Conservation (phyloP, 345 rosid genomes). For the Clarkia xantiana region DNA sequence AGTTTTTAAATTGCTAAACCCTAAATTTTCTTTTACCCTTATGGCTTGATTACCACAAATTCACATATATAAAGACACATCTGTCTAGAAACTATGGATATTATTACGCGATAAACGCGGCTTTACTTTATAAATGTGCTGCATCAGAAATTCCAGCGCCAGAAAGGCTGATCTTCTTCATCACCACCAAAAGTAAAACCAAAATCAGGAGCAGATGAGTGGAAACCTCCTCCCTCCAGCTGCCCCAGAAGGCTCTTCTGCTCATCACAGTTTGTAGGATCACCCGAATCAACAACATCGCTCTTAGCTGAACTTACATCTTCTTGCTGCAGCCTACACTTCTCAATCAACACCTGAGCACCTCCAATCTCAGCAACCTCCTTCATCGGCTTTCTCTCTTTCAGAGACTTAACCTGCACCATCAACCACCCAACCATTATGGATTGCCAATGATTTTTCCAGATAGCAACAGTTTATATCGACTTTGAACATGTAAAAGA, state of each 20-base stretch:
- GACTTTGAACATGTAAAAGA: no score
- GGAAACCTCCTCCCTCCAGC: constrained; percentile 12
- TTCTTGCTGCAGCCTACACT: constrained; percentile 22
- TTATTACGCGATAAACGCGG: background rate
- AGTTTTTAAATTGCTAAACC: no score
- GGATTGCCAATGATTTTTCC: no score
- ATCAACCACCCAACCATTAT: no score
- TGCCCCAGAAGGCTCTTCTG: constrained; percentile 16
- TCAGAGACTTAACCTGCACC: constrained; percentile 40
- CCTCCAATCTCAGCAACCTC: no score
- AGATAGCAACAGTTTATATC: no score
- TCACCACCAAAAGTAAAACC: constrained; percentile 21
- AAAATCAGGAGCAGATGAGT: constrained; percentile 11
- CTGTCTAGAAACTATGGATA: no score
- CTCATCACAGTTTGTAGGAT: constrained; percentile 27
- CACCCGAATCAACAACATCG: constrained; percentile 31
- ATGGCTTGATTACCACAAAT: no score
- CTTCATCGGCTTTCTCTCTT: constrained; percentile 22
- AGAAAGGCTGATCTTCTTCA: constrained; percentile 44
- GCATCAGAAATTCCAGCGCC: constrained; percentile 31
- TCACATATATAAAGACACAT: no score
- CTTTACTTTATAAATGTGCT: background rate
- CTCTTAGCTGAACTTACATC: constrained; percentile 35
- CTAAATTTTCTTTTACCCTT: no score
- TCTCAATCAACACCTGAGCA: background rate